These are phyloP conservation scores for Luffa acutangula DNA, from an alignment of 306 rosid species.

Conservation along the genomic window DNA sequence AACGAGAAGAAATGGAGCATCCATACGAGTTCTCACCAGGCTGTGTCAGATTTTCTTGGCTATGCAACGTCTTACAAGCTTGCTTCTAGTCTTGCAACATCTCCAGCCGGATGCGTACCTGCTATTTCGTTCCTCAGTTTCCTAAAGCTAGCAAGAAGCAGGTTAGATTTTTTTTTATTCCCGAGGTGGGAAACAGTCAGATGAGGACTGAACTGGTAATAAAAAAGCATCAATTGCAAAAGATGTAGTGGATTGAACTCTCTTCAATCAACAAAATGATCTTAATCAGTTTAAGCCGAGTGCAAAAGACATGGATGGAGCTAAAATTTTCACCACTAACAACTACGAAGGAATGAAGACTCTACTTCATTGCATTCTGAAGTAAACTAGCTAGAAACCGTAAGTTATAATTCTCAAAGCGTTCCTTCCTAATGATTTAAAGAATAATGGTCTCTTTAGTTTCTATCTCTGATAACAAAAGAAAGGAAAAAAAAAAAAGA, in stretches of 20 bases:
- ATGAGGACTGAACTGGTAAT: constrained; percentile 58
- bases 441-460: not conserved
- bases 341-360: constrained; percentile 37
- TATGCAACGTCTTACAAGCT: constrained; percentile 37
- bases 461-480: not conserved
- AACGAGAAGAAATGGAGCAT: constrained; percentile 62
- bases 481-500: not conserved
- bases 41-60: constrained; percentile 43
- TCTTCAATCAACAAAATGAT: constrained; percentile 35
- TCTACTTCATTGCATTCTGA: constrained; percentile 67
- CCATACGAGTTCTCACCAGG: constrained; percentile 35
- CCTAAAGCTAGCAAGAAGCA: constrained; percentile 31
- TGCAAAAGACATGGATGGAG: constrained; percentile 16
- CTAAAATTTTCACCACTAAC: constrained; percentile 10
- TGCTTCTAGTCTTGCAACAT: constrained; percentile 20
- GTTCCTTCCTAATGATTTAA: not conserved
- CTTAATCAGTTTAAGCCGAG: constrained; percentile 13
- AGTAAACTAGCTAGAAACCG: constrained; percentile 30
- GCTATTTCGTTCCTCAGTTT: constrained; percentile 22
- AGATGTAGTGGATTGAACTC: constrained; percentile 41
- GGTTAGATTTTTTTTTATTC: constrained; percentile 56
- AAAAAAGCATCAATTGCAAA: constrained; percentile 41
- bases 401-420: not conserved
- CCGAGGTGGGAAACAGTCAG: constrained; percentile 29
- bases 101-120: constrained; percentile 39